phyloP scores from a whole-genome alignment of 1,139 yeast species.

The Taphrina deformans region DNA sequence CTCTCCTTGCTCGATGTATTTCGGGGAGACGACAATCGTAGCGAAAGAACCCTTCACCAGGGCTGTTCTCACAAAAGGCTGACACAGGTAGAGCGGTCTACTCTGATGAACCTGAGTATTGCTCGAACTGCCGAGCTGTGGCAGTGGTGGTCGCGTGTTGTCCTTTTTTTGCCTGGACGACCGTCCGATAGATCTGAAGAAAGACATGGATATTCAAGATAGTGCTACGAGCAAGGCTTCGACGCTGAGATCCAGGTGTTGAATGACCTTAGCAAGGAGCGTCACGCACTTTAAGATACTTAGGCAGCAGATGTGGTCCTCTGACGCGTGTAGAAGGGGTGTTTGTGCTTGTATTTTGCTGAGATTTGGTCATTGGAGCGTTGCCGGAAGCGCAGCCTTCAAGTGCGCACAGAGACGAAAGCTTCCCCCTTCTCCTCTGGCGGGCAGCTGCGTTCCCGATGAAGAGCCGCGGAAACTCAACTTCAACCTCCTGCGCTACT shows the following conservation, averaged over 20 bases:
- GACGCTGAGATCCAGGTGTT: neutral
- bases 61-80: conserved; percentile 91
- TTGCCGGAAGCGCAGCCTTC: neutral
- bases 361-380: neutral
- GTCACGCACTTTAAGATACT: neutral
- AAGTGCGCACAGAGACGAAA: too few species aligned
- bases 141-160: conserved; percentile 22
- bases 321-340: neutral
- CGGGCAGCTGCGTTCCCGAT: too few species aligned
- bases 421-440: too few species aligned
- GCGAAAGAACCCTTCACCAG: conserved; percentile 96
- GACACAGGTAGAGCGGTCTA: conserved; percentile 63
- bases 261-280: neutral
- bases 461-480: too few species aligned
- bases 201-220: conserved; percentile 17
- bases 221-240: neutral
- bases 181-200: conserved; percentile 31
- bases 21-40: conserved; percentile 91
- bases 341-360: conserved; percentile 1
- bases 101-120: neutral
- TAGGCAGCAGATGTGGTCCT: neutral
- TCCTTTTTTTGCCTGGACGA: conserved; percentile 32
- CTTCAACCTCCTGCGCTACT: too few species aligned
- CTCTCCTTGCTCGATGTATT: conserved; percentile 89
- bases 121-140: conserved; percentile 14